These are phyloP conservation scores for Fusarium nisikadoi DNA, from an alignment of 2,329 filamentous ascomycete genomes.

Conservation along the genomic window DNA sequence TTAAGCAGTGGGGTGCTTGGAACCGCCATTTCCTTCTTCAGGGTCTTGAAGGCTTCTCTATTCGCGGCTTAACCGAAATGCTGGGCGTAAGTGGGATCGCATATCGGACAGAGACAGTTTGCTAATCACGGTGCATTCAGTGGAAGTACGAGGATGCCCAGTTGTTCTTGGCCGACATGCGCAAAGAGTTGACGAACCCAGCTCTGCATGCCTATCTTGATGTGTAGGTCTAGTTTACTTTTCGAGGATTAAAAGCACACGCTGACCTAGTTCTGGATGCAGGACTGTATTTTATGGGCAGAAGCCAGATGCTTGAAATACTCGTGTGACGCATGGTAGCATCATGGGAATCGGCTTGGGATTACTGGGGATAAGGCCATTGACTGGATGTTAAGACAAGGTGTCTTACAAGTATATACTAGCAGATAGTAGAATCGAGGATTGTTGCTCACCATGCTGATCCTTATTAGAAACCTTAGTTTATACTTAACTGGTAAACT, in stretches of 20 bases:
- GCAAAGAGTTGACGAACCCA: conserved; percentile 28
- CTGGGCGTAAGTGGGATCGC: conserved; percentile 14
- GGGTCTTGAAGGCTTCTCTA: conserved; percentile 40
- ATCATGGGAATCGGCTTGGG: rapidly evolving
- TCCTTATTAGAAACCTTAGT: too few relatives aligned
- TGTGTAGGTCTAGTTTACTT: neutral
- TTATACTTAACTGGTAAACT: too few relatives aligned
- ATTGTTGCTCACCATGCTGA: too few relatives aligned
- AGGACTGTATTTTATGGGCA: neutral
- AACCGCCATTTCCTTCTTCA: conserved; percentile 39
- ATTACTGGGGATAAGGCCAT: rapidly evolving
- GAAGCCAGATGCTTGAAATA: neutral
- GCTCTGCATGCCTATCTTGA: conserved; percentile 25
- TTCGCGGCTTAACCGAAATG: conserved; percentile 37
- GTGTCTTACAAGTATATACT: too few relatives aligned
- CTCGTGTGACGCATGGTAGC: rapidly evolving
- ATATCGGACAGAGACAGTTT: rapidly evolving
- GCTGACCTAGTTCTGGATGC: rapidly evolving
- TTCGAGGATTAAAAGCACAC: rapidly evolving
- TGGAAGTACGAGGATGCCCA: conserved; percentile 33
- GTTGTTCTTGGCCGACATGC: conserved; percentile 23
- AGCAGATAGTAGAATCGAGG: too few relatives aligned
- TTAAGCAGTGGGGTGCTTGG: conserved; percentile 44
- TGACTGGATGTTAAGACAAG: too few relatives aligned
- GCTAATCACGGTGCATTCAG: neutral